Percentiles rank a stretch among this genome's conserved stretches.
phyloP scores from a whole-genome alignment of 2,329 filamentous ascomycete species.

The Fusarium phyllophilum region DNA sequence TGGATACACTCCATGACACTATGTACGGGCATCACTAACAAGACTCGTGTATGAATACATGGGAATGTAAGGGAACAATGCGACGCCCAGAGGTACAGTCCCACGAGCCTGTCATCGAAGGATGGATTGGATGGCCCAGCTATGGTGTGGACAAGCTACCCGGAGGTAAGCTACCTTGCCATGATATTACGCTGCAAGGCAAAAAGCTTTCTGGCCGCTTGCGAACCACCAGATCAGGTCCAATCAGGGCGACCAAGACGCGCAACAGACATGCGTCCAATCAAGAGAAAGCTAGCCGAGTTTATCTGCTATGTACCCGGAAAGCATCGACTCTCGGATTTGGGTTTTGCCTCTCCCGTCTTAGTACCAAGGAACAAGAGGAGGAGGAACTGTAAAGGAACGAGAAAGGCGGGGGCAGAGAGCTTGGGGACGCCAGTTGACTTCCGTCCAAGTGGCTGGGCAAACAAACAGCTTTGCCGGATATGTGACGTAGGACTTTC shows the following conservation, averaged over 20 bases:
- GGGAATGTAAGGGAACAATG: conserved; percentile 27
- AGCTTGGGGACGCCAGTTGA: neutral
- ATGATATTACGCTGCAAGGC: conserved; percentile 7
- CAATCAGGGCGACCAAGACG: conserved; percentile 30
- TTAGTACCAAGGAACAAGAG: neutral
- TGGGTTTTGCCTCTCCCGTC: conserved; percentile 29
- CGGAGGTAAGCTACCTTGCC: conserved; percentile 19
- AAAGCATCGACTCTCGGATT: conserved; percentile 23
- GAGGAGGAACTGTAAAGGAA: neutral
- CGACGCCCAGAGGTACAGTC: conserved; percentile 29
- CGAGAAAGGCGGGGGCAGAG: conserved; percentile 3
- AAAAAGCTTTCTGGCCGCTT: conserved; percentile 15
- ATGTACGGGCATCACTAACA: conserved; percentile 32
- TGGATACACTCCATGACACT: conserved; percentile 36
- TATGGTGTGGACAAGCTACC: conserved; percentile 34
- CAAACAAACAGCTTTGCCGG: conserved; percentile 19
- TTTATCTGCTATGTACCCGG: conserved; percentile 4
- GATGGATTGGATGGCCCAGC: conserved; percentile 33
- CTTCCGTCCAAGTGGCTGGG: conserved; percentile 26
- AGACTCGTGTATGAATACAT: conserved; percentile 33
- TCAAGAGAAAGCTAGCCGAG: conserved; percentile 11
- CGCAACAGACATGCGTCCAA: conserved; percentile 29
- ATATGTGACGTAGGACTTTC: conserved; percentile 33
- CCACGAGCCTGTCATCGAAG: conserved; percentile 33
- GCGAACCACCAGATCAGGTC: conserved; percentile 27